Percentiles rank a stretch among this genome's conserved stretches.
Evolutionary conservation across 257 asterid genomes (phyloP).

Genomic region (Gynochthodes officinalis): DNA sequence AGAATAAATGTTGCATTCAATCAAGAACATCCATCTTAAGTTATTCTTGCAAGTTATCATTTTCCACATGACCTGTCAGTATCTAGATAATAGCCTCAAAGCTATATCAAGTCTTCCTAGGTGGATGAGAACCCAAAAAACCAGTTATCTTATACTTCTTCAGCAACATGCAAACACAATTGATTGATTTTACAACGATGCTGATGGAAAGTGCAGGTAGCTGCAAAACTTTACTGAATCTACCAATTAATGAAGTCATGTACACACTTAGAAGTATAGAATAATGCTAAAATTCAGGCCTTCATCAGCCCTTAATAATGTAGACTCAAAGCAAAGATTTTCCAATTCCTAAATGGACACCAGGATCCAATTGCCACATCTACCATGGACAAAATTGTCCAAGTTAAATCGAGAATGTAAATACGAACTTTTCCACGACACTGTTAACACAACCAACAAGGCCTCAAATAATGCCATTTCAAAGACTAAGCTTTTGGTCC

Average conservation of each 20-base stretch:
- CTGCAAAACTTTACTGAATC: too few relatives aligned
- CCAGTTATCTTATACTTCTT: too few relatives aligned
- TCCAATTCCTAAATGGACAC: background rate
- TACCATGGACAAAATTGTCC: too few relatives aligned
- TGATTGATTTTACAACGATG: too few relatives aligned
- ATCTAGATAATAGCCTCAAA: too few relatives aligned
- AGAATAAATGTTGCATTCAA: background rate
- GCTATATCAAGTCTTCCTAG: too few relatives aligned
- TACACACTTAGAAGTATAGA: too few relatives aligned
- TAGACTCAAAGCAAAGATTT: background rate
- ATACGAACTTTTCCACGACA: too few relatives aligned
- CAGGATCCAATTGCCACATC: background rate
- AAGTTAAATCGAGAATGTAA: background rate
- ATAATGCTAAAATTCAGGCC: background rate
- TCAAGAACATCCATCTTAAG: background rate
- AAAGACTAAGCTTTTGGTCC: background rate
- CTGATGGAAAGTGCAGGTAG: too few relatives aligned
- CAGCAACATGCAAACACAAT: too few relatives aligned
- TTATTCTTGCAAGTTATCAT: background rate
- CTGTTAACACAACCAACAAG: background rate
- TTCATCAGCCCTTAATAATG: background rate
- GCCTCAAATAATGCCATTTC: background rate
- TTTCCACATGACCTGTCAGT: background rate
- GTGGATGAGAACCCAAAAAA: too few relatives aligned
- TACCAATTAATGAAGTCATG: too few relatives aligned